phyloP scores from a whole-genome alignment of 2,329 filamentous ascomycete genomes.

The Alternaria solani region DNA sequence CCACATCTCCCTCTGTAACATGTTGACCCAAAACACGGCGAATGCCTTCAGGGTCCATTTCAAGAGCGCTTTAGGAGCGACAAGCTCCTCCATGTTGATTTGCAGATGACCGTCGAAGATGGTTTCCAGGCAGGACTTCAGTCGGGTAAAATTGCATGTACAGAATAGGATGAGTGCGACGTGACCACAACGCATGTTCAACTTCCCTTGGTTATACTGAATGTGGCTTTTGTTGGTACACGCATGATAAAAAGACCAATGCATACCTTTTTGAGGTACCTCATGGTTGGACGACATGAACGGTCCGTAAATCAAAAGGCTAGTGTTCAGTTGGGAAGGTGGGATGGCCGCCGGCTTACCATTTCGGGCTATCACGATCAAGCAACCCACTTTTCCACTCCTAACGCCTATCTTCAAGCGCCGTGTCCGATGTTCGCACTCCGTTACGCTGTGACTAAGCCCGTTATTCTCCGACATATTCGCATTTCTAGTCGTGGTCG shows the following conservation, averaged over 20 bases:
- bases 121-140: neutral
- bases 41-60: neutral
- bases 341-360: slow-evolving; percentile 22
- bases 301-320: neutral
- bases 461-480: neutral
- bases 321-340: slow-evolving; percentile 12
- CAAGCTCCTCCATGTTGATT: neutral
- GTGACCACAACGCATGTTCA: neutral
- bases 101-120: neutral
- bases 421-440: slow-evolving; percentile 11
- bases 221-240: neutral
- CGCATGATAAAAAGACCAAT: neutral
- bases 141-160: neutral
- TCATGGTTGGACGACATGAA: neutral
- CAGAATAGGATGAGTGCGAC: neutral
- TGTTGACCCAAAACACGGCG: neutral
- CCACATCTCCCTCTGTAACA: neutral
- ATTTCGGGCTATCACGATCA: slow-evolving; percentile 11
- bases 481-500: neutral
- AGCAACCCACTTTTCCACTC: slow-evolving; percentile 4
- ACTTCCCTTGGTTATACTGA: neutral
- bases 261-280: neutral
- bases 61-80: neutral
- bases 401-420: slow-evolving; percentile 9
- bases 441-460: neutral